Conservation (phyloP, 2,329 filamentous ascomycete genomes). For the Ilyonectria mors-panacis region DNA sequence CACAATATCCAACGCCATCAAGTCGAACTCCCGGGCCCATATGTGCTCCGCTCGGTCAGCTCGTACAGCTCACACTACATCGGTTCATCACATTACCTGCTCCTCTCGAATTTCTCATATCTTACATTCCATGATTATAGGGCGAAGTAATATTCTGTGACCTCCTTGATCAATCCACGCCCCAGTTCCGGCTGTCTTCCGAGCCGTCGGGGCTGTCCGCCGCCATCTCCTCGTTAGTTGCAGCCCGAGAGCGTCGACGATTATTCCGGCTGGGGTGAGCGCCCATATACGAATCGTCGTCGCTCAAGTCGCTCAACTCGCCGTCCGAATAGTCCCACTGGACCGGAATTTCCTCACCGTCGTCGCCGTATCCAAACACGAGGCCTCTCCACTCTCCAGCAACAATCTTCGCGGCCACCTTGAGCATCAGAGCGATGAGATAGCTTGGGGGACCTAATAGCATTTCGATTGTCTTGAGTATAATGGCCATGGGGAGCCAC, state of each 20-base stretch:
- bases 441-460: constrained; percentile 86
- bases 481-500: constrained; percentile 66
- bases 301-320: constrained; percentile 67
- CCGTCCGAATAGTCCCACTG: constrained; percentile 75
- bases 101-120: constrained; percentile 1
- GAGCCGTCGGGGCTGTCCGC: constrained; percentile 39
- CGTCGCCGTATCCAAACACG: constrained; percentile 68
- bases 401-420: constrained; percentile 83
- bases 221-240: constrained; percentile 10
- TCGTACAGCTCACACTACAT: constrained; percentile 18
- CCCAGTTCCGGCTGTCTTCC: constrained; percentile 46
- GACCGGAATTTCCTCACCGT: constrained; percentile 69
- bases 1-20: constrained; percentile 36
- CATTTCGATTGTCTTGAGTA: constrained; percentile 83
- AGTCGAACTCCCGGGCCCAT: constrained; percentile 30
- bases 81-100: constrained; percentile 17
- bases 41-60: constrained; percentile 19
- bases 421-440: constrained; percentile 83
- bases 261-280: constrained; percentile 29
- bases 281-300: constrained; percentile 62
- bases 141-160: not conserved
- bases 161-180: constrained; percentile 39
- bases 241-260: constrained; percentile 24
- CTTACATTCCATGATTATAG: constrained; percentile 16
- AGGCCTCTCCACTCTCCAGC: constrained; percentile 74